Evolutionary conservation across 2,329 filamentous ascomycete species (phyloP).

Genomic region (Calcarisporium arbuscula): DNA sequence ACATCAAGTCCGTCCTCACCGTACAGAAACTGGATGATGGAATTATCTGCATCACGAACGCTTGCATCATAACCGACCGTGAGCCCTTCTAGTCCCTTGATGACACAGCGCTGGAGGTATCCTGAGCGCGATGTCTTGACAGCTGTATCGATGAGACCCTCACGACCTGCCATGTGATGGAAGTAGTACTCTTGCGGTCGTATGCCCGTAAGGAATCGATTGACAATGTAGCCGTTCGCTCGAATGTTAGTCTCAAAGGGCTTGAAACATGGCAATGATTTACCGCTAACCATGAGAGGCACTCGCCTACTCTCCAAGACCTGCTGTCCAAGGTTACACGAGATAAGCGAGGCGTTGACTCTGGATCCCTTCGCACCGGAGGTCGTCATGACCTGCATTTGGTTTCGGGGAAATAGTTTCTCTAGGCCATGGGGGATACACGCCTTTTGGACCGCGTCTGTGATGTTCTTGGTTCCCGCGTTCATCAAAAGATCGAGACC

Average conservation of each 20-base stretch:
- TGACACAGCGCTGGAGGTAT: slow-evolving; percentile 91
- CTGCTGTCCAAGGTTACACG: slow-evolving; percentile 94
- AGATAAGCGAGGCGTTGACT: slow-evolving; percentile 96
- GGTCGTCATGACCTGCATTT: slow-evolving; percentile 98
- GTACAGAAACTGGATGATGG: slow-evolving; percentile 90
- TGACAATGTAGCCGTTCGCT: slow-evolving; percentile 88
- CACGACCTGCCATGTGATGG: slow-evolving; percentile 97
- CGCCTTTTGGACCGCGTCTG: slow-evolving; percentile 67
- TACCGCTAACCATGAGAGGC: slow-evolving; percentile 95
- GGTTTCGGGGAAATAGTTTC: slow-evolving; percentile 92
- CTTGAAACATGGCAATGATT: slow-evolving; percentile 88
- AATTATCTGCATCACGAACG: slow-evolving; percentile 89
- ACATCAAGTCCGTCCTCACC: slow-evolving; percentile 95
- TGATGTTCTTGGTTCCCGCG: slow-evolving; percentile 60
- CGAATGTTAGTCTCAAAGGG: slow-evolving; percentile 84
- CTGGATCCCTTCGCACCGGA: slow-evolving; percentile 89
- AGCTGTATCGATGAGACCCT: slow-evolving; percentile 96
- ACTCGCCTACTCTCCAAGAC: slow-evolving; percentile 92
- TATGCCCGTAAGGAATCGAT: slow-evolving; percentile 96
- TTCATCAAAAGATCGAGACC: slow-evolving; percentile 88
- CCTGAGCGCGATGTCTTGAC: slow-evolving; percentile 97
- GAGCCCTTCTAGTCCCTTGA: slow-evolving; percentile 97
- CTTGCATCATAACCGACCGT: slow-evolving; percentile 90
- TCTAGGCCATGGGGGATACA: slow-evolving; percentile 78
- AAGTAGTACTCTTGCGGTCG: slow-evolving; percentile 98